A percentile compares a stretch with the other conserved stretches of the same genome.
phyloP scores from a whole-genome alignment of 2,329 filamentous ascomycete genomes.

The Biscogniauxia sp. region DNA sequence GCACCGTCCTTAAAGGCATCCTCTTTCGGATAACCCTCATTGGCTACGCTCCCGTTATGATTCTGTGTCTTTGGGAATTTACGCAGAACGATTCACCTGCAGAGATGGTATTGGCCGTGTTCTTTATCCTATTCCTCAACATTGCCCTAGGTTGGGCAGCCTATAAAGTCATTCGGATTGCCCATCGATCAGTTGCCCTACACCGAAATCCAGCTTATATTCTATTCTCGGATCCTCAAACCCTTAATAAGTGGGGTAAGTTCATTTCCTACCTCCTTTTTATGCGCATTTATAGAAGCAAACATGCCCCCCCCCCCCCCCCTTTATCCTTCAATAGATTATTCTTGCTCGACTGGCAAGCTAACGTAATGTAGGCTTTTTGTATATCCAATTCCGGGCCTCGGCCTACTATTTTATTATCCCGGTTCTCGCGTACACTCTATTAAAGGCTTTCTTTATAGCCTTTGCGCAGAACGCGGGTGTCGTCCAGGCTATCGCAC shows the following conservation, averaged over 20 bases:
- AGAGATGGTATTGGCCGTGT: constrained; percentile 80
- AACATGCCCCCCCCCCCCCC: neutral
- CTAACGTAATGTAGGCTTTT: constrained; percentile 60
- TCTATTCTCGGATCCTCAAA: constrained; percentile 90
- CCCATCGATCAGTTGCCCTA: constrained; percentile 82
- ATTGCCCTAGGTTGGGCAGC: constrained; percentile 80
- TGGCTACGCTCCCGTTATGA: constrained; percentile 86
- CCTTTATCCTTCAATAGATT: neutral
- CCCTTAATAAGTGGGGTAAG: constrained; percentile 81
- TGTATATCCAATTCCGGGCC: constrained; percentile 95
- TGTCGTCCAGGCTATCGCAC: constrained; percentile 73
- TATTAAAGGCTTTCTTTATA: constrained; percentile 90
- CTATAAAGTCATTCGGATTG: constrained; percentile 85
- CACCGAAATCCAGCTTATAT: constrained; percentile 98
- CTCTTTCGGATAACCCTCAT: constrained; percentile 88
- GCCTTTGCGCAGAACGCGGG: constrained; percentile 71
- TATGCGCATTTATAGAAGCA: neutral
- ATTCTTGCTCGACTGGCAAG: constrained; percentile 3
- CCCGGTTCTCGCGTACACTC: constrained; percentile 70
- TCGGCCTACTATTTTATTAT: constrained; percentile 95
- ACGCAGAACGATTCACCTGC: constrained; percentile 82
- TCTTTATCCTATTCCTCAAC: constrained; percentile 82
- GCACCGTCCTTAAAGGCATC: constrained; percentile 88
- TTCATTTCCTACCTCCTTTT: neutral
- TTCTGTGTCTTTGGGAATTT: constrained; percentile 92